Evolutionary conservation across 2,329 filamentous ascomycete species (phyloP).

Genomic region (Thielaviopsis ethacetica): DNA sequence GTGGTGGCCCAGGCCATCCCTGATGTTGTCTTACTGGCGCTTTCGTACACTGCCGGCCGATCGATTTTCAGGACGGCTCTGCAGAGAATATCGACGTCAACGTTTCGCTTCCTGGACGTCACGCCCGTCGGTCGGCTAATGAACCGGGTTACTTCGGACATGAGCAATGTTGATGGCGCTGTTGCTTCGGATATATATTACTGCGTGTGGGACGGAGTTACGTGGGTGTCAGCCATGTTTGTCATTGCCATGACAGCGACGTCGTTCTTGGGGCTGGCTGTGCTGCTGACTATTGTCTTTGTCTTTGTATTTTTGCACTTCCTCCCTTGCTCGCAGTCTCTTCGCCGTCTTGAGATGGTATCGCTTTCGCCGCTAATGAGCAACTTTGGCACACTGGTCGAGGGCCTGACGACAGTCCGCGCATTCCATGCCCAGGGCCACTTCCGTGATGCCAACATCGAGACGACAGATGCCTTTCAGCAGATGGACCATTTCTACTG

Average conservation of each 20-base stretch:
- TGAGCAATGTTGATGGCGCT: slow-evolving; percentile 77
- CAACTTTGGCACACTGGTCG: slow-evolving; percentile 77
- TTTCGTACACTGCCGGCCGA: slow-evolving; percentile 64
- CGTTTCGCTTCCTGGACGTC: slow-evolving; percentile 80
- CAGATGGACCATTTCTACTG: slow-evolving; percentile 96
- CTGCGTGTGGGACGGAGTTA: slow-evolving; percentile 54
- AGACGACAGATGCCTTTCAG: slow-evolving; percentile 74
- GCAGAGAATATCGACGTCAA: slow-evolving; percentile 57
- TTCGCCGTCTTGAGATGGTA: slow-evolving; percentile 76
- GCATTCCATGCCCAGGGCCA: slow-evolving; percentile 64
- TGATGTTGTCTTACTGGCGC: slow-evolving; percentile 53
- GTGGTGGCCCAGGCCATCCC: slow-evolving; percentile 43
- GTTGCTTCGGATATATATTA: slow-evolving; percentile 58
- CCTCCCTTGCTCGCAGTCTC: slow-evolving; percentile 65
- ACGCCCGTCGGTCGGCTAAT: slow-evolving; percentile 80
- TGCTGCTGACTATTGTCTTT: slow-evolving; percentile 51
- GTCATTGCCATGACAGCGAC: slow-evolving; percentile 72
- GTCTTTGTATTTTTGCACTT: slow-evolving; percentile 61
- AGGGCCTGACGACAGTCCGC: slow-evolving; percentile 73
- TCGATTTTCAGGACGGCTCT: slow-evolving; percentile 60
- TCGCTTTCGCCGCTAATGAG: slow-evolving; percentile 79
- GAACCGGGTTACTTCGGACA: slow-evolving; percentile 83
- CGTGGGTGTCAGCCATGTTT: slow-evolving; percentile 54
- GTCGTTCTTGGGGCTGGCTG: slow-evolving; percentile 55
- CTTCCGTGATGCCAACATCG: slow-evolving; percentile 66